Conservation (phyloP, 306 rosid species). For the Lablab purpureus region DNA sequence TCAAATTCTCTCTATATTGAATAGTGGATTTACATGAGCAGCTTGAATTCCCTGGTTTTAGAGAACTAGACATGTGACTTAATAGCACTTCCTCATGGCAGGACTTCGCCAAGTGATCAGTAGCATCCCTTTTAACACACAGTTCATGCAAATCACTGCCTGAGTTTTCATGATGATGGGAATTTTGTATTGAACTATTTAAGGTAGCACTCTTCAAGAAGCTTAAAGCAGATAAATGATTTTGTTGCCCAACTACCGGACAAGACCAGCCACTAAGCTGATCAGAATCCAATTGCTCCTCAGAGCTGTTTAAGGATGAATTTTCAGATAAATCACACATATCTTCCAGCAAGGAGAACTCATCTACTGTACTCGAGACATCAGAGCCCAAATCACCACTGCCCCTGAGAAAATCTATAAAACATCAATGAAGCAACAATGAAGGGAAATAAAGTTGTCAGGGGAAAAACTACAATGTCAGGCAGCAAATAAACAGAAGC, state of each 20-base stretch:
- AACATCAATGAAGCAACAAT: constrained; percentile 47
- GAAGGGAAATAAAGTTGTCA: constrained; percentile 38
- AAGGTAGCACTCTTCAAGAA: constrained; percentile 54
- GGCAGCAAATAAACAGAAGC: constrained; percentile 26
- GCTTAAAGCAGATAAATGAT: constrained; percentile 67
- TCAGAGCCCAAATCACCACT: constrained; percentile 54
- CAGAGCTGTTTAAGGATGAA: constrained; percentile 62
- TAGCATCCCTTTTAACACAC: constrained; percentile 50
- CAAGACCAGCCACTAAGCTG: constrained; percentile 53
- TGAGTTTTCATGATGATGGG: constrained; percentile 56
- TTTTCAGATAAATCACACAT: constrained; percentile 63
- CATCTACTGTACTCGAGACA: constrained; percentile 63
- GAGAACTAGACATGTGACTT: constrained; percentile 49
- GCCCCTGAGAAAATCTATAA: constrained; percentile 64
- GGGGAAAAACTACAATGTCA: constrained; percentile 11
- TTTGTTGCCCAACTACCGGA: constrained; percentile 51
- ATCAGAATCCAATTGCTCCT: constrained; percentile 65
- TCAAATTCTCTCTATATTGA: constrained; percentile 44
- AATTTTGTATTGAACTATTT: constrained; percentile 50
- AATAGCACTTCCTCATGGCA: constrained; percentile 46
- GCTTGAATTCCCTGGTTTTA: constrained; percentile 52
- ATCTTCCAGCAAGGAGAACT: constrained; percentile 55
- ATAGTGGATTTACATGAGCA: constrained; percentile 47
- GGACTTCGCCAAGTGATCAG: constrained; percentile 46
- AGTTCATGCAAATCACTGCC: constrained; percentile 44